Base-by-base conservation (phyloP, 202 grass and related monocot genomes). In the Setaria italica region DNA sequence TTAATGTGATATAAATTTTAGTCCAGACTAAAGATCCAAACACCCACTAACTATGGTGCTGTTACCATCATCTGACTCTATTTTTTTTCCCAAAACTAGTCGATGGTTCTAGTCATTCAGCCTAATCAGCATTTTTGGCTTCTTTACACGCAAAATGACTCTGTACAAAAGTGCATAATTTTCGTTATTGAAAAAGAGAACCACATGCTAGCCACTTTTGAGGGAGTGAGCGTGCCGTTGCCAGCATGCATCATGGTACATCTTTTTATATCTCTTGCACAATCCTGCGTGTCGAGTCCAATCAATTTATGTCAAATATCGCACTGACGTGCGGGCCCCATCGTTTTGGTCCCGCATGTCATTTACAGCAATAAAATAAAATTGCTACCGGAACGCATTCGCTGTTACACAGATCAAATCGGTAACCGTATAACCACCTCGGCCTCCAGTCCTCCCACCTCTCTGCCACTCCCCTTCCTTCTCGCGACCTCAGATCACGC, bases 401-500 rank as follows among this genome's bases (percentile, higher is more conserved):
- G 15, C 42, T 30, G 14, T 20, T 69, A 30, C 46, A 78, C 34
- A 39, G 73, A 76, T 58, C 17, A 42, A 9, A 25, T 34, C 49
- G 79, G 62, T 66, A 77, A 70, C 59, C 13, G 30, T 70, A 66
- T 33, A 60, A 56, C 47, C 20, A 35, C 73, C 41, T 39, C 50
- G 82, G 0, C 25, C 19, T 37, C 59, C 49, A 16, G 2, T 1
- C 2, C 53, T 54, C 58, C 58, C 47, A 16, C 35, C 48, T 41
- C 39, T 41, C 5, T 41, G 39, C 39, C 39, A 9, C 39, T 77
- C 78, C 72, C 67, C 33, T 50, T 82, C 9, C 70, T n/a, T 33
- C 78, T 72, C 83, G 82, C 78, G 48, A 35, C 80, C 71, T 56
- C 77, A 76, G 83, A 86, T 76, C 81, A 87, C 72, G 53, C 68